Evolutionary conservation across 768 basidiomycete genomes (phyloP).

Genomic region (Russula olivacea): DNA sequence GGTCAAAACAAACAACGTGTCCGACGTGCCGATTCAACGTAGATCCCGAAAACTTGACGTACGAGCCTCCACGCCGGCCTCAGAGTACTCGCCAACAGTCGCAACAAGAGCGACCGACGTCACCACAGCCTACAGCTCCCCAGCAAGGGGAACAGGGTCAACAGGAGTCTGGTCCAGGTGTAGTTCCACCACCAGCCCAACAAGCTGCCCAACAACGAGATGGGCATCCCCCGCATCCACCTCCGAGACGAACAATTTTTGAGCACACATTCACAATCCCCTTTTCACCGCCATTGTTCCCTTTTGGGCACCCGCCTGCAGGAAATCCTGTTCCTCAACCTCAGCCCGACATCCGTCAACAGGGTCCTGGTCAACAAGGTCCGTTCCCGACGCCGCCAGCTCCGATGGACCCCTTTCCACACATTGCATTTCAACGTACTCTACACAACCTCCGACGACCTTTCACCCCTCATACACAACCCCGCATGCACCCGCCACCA

Average conservation of each 20-base stretch:
- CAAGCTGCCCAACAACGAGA: slow-evolving; percentile 1
- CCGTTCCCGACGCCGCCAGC: slow-evolving; percentile 1
- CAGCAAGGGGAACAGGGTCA: slow-evolving; percentile 5
- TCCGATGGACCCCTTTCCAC: slow-evolving; percentile 3
- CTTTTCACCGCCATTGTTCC: slow-evolving; percentile 1
- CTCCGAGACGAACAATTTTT: slow-evolving; percentile 12
- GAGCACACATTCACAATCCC: slow-evolving; percentile 20
- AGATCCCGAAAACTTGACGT: slow-evolving; percentile 71
- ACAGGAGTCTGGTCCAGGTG: neutral
- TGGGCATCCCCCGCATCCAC: neutral
- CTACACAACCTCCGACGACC: slow-evolving; percentile 9
- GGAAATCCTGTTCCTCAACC: slow-evolving; percentile 4
- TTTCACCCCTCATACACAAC: neutral
- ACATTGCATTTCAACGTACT: slow-evolving; percentile 2
- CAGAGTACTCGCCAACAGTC: slow-evolving; percentile 8
- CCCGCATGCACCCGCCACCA: neutral
- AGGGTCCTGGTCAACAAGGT: slow-evolving; percentile 1
- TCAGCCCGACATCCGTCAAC: slow-evolving; percentile 4
- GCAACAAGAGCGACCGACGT: neutral
- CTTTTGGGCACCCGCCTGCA: neutral
- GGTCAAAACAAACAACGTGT: slow-evolving; percentile 73
- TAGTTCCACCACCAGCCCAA: slow-evolving; percentile 1
- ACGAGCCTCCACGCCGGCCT: slow-evolving; percentile 20
- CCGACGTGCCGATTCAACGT: slow-evolving; percentile 81
- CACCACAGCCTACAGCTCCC: slow-evolving; percentile 18